Percentiles rank a stretch among this genome's conserved stretches.
phyloP scores from a whole-genome alignment of 371 early-diverging fungal genomes.

The Mortierella sp. region DNA sequence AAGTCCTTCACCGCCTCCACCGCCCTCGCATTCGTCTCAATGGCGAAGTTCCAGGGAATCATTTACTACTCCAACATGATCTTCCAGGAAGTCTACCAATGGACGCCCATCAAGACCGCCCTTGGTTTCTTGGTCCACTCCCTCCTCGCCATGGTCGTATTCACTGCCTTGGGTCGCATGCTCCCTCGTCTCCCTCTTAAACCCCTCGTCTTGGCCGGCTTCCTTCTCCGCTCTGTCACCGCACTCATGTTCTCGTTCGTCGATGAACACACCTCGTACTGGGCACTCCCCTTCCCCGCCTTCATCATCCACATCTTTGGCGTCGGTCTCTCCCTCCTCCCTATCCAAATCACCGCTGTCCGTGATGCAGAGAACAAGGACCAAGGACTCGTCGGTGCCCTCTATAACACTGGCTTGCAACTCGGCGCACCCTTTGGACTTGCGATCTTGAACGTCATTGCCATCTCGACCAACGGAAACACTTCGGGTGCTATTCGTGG shows the following conservation, averaged over 20 bases:
- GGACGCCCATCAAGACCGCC: constrained; percentile 41
- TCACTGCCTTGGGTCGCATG: constrained; percentile 30
- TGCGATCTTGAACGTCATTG: constrained; percentile 46
- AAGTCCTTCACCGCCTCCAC: constrained; percentile 28
- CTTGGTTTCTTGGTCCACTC: constrained; percentile 44
- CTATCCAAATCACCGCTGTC: constrained; percentile 3
- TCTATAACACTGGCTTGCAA: constrained; percentile 49
- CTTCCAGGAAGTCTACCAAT: constrained; percentile 46
- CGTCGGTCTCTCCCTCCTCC: constrained; percentile 34
- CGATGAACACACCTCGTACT: constrained; percentile 56
- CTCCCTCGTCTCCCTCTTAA: constrained; percentile 36
- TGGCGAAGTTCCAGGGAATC: constrained; percentile 39
- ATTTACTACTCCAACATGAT: constrained; percentile 42
- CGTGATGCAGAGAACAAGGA: constrained; percentile 5
- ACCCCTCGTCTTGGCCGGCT: constrained; percentile 36
- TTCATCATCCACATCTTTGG: constrained; percentile 52
- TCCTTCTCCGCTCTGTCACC: constrained; percentile 31
- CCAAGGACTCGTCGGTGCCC: constrained; percentile 22
- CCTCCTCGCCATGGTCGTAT: constrained; percentile 38
- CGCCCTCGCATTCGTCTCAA: constrained; percentile 27
- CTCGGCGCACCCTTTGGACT: constrained; percentile 54
- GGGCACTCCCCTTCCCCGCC: constrained; percentile 48
- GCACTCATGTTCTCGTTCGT: constrained; percentile 51
- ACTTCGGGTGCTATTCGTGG: constrained; percentile 17
- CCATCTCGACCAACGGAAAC: constrained; percentile 38